These are phyloP conservation scores for Hymenoscyphus fraxineus DNA, from an alignment of 2,329 filamentous ascomycete species.

Conservation along the genomic window DNA sequence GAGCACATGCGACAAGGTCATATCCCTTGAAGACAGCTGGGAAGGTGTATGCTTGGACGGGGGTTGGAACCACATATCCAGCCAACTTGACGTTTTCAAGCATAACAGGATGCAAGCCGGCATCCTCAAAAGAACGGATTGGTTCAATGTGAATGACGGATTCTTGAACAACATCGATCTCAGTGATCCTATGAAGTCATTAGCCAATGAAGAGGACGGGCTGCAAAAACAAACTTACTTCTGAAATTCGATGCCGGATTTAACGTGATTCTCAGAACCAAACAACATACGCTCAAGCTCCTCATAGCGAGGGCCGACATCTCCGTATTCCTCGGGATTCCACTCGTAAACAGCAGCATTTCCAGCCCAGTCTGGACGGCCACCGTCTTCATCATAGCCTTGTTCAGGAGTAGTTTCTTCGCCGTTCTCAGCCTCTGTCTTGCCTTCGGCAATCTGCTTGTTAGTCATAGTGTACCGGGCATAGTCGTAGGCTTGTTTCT, in stretches of 20 bases:
- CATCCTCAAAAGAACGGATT: slow-evolving; percentile 61
- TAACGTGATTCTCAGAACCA: slow-evolving; percentile 47
- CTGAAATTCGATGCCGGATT: slow-evolving; percentile 59
- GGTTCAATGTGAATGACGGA: slow-evolving; percentile 49
- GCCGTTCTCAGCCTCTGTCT: slow-evolving; percentile 8
- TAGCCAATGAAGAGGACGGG: slow-evolving; percentile 18
- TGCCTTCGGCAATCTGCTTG: slow-evolving; percentile 27
- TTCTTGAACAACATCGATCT: slow-evolving; percentile 56
- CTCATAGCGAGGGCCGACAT: slow-evolving; percentile 69
- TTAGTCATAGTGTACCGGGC: slow-evolving; percentile 29
- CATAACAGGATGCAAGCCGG: slow-evolving; percentile 82
- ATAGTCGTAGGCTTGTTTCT: slow-evolving; percentile 32
- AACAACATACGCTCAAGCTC: slow-evolving; percentile 77
- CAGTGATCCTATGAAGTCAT: slow-evolving; percentile 45
- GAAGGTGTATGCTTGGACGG: slow-evolving; percentile 82
- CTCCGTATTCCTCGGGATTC: slow-evolving; percentile 77
- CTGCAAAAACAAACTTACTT: slow-evolving; percentile 44
- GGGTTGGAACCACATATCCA: slow-evolving; percentile 70
- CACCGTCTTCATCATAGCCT: slow-evolving; percentile 22
- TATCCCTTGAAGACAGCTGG: slow-evolving; percentile 72
- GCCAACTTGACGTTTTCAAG: slow-evolving; percentile 70
- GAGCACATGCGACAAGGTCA: slow-evolving; percentile 85
- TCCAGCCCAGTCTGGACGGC: slow-evolving; percentile 28
- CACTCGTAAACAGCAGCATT: slow-evolving; percentile 64
- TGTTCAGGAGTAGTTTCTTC: slow-evolving; percentile 6